Evolutionary conservation across 2,329 filamentous ascomycete genomes (phyloP).

Genomic region (Pezicula radicicola): DNA sequence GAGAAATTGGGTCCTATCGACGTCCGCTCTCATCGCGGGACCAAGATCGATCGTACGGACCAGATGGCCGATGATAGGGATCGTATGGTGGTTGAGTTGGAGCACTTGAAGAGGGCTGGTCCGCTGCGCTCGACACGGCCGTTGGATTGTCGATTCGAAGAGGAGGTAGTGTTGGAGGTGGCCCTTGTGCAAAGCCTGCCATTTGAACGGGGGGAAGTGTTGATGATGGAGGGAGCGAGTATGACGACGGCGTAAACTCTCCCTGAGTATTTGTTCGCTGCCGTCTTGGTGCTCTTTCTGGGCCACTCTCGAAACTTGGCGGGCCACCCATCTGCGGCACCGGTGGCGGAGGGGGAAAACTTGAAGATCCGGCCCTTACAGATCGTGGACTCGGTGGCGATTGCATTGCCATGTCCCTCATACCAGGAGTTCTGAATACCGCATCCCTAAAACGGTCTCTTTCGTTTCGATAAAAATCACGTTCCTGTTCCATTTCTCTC

Average conservation of each 20-base stretch:
- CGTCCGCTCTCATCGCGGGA: slow-evolving; percentile 17
- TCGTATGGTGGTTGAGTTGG: slow-evolving; percentile 18
- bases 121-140: slow-evolving; percentile 6
- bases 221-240: slow-evolving; percentile 23
- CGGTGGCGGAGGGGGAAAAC: slow-evolving; percentile 13
- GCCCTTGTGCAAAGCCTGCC: slow-evolving; percentile 15
- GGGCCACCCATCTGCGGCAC: slow-evolving; percentile 10
- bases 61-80: slow-evolving; percentile 17
- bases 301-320: slow-evolving; percentile 8
- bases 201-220: slow-evolving; percentile 23
- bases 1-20: slow-evolving; percentile 5
- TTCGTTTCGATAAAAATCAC: slow-evolving; percentile 72
- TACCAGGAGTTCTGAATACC: slow-evolving; percentile 55
- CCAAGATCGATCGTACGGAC: slow-evolving; percentile 23
- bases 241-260: slow-evolving; percentile 23
- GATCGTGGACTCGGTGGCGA: slow-evolving; percentile 48
- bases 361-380: slow-evolving; percentile 16
- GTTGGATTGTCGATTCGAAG: slow-evolving; percentile 24
- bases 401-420: slow-evolving; percentile 48
- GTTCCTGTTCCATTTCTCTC: slow-evolving; percentile 55
- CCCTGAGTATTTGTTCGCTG: slow-evolving; percentile 26
- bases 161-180: slow-evolving; percentile 23
- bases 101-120: slow-evolving; percentile 11
- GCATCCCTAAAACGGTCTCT: slow-evolving; percentile 70
- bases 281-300: slow-evolving; percentile 25